Percentiles rank a stretch among this genome's conserved stretches.
Conservation (phyloP, 208 protist species). For the Leishmania braziliensis region DNA sequence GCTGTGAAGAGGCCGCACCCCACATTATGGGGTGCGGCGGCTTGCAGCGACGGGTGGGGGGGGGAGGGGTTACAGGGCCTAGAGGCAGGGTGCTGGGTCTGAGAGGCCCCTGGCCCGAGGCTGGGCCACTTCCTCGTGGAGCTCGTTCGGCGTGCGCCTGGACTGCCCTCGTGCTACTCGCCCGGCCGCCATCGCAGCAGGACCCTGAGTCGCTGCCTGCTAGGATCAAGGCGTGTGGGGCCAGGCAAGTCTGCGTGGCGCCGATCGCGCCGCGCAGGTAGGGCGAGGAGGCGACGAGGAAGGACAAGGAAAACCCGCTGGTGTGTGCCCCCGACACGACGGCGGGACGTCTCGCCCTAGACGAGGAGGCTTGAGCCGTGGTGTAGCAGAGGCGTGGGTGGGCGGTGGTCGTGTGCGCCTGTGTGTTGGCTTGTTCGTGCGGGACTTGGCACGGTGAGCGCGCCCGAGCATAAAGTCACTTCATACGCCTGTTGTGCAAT, state of each 20-base stretch:
- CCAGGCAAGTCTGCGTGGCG: no score
- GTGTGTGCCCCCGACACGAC: not conserved
- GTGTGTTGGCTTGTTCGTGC: not conserved
- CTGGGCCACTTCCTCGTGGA: not conserved
- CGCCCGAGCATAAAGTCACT: no score
- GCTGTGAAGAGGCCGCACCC: not conserved
- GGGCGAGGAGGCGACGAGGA: not conserved
- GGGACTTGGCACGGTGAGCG: no score
- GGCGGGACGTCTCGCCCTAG: not conserved
- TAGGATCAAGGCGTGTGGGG: not conserved
- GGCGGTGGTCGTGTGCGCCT: no score
- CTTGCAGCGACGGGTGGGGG: not conserved
- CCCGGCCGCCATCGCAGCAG: not conserved
- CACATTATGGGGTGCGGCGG: not conserved
- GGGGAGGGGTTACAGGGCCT: not conserved
- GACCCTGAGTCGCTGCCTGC: not conserved
- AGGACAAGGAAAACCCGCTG: not conserved
- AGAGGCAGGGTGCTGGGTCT: not conserved
- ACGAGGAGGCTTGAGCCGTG: not conserved
- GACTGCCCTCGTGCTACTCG: not conserved
- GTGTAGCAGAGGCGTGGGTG: not conserved
- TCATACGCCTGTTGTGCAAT: not conserved
- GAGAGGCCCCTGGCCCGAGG: not conserved
- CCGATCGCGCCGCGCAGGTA: not conserved
- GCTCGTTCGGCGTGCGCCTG: not conserved